Evolutionary conservation across 2,329 filamentous ascomycete genomes (phyloP).

Genomic region (Exophiala oligosperma): DNA sequence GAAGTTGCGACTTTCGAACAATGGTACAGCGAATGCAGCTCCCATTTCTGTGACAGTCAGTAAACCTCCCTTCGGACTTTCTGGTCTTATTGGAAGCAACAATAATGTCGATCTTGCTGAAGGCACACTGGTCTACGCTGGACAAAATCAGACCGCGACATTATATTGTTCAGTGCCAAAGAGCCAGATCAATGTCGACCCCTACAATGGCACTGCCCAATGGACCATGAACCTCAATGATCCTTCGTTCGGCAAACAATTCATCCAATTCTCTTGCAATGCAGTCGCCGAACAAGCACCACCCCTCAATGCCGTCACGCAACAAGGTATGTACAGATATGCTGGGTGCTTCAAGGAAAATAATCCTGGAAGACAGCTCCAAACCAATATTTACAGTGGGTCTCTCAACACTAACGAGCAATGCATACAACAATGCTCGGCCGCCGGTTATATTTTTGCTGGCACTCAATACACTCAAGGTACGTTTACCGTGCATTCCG

Average conservation of each 20-base stretch:
- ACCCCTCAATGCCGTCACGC: conserved; percentile 16
- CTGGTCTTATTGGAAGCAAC: conserved; percentile 52
- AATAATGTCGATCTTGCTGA: conserved; percentile 61
- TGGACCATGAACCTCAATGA: conserved; percentile 48
- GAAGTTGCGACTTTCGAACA: conserved; percentile 57
- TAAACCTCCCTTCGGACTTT: conserved; percentile 59
- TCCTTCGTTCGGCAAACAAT: conserved; percentile 37
- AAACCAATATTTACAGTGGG: conserved; percentile 29
- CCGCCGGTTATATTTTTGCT: conserved; percentile 29
- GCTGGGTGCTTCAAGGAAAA: conserved; percentile 36
- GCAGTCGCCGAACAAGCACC: conserved; percentile 23
- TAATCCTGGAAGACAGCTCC: conserved; percentile 33
- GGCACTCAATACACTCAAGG: conserved; percentile 32
- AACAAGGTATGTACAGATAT: conserved; percentile 29
- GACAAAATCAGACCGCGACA: conserved; percentile 53
- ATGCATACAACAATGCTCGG: conserved; percentile 31
- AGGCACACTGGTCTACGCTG: conserved; percentile 52
- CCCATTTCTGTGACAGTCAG: conserved; percentile 59
- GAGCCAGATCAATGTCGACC: conserved; percentile 57
- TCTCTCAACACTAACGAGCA: conserved; percentile 31
- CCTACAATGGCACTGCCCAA: conserved; percentile 47
- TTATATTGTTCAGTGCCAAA: conserved; percentile 59
- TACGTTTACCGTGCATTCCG: not conserved
- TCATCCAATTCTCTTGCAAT: conserved; percentile 25
- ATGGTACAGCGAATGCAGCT: conserved; percentile 49